Evolutionary conservation across 805 yeast genomes (phyloP).

Genomic region (Pichia rugopelliculosa): DNA sequence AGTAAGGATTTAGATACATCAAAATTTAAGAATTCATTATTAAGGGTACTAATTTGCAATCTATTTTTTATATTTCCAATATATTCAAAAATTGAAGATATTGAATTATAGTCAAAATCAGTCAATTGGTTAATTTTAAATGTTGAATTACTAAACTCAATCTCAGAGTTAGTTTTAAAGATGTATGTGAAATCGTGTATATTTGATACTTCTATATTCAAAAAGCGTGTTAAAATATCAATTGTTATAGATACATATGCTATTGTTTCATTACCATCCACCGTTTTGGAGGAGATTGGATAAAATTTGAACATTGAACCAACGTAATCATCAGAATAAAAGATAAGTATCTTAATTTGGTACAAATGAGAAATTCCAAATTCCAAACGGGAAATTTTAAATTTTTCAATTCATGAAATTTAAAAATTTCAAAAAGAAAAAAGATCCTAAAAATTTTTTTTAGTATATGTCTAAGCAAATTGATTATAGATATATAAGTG

Average conservation of each 20-base stretch:
- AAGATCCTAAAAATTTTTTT: too few relatives aligned
- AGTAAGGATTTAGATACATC: background rate
- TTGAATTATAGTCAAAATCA: background rate
- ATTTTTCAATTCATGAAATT: too few relatives aligned
- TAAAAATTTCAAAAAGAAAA: too few relatives aligned
- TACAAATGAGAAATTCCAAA: background rate
- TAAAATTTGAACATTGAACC: background rate
- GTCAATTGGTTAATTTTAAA: background rate
- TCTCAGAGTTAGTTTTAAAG: background rate
- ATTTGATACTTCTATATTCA: background rate
- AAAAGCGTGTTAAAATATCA: background rate
- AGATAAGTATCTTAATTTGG: background rate
- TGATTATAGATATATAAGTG: too few relatives aligned
- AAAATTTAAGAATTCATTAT: background rate
- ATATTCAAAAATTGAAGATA: background rate
- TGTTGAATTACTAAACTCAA: background rate
- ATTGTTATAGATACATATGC: background rate
- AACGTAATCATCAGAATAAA: too few relatives aligned
- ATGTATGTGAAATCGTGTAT: background rate
- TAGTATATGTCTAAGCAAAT: too few relatives aligned
- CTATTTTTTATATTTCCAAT: background rate
- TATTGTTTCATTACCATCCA: background rate
- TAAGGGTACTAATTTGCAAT: background rate
- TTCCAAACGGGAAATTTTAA: background rate
- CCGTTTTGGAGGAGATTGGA: background rate